A percentile compares a stretch with the other conserved stretches of the same genome.
Conservation (phyloP, 805 yeast species). For the Sugiyamaella floridensis region DNA sequence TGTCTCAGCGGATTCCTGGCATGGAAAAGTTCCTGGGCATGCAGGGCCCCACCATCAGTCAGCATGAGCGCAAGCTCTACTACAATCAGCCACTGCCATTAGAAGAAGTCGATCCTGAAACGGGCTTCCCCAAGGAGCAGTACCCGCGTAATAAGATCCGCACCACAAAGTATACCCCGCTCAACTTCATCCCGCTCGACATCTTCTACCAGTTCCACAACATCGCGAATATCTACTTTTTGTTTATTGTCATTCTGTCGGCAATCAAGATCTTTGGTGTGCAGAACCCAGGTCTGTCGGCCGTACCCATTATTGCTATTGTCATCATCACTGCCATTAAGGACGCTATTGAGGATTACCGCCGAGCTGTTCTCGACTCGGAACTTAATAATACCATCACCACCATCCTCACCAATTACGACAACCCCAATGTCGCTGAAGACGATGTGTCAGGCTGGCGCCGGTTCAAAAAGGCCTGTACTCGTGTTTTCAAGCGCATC, state of each 20-base stretch:
- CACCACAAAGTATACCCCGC: conserved; percentile 91
- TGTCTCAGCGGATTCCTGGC: conserved; percentile 16
- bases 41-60: conserved; percentile 4
- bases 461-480: conserved; percentile 51
- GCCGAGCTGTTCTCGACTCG: conserved; percentile 55
- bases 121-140: conserved; percentile 49
- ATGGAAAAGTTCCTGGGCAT: conserved; percentile 15
- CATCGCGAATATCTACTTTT: conserved; percentile 84
- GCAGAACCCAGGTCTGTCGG: conserved; percentile 61
- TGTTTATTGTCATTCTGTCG: conserved; percentile 59
- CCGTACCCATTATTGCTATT: conserved; percentile 76
- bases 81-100: conserved; percentile 46
- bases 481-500: conserved; percentile 21
- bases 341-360: conserved; percentile 72
- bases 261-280: conserved; percentile 69
- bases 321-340: conserved; percentile 66
- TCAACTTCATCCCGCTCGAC: conserved; percentile 83
- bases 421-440: conserved; percentile 50
- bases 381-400: conserved; percentile 64
- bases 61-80: conserved; percentile 36
- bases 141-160: conserved; percentile 88
- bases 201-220: conserved; percentile 72
- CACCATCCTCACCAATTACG: conserved; percentile 46
- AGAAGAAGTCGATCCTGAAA: conserved; percentile 45
- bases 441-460: conserved; percentile 61